Base-by-base conservation (phyloP, 1,139 yeast genomes). In the Saccharomyces hybrid region DNA sequence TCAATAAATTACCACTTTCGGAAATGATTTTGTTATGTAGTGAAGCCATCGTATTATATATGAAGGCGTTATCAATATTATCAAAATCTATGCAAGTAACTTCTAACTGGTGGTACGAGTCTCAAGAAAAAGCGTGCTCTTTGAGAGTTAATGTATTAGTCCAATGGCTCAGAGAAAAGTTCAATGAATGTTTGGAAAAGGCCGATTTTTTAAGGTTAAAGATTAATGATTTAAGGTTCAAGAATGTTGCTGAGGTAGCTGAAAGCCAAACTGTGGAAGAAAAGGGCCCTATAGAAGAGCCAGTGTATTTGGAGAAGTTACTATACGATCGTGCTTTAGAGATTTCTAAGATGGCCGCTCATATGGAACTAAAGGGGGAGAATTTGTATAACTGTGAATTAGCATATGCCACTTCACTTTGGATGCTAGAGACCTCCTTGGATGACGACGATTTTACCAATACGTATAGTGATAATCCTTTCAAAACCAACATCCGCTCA, bases 251-350 rank as follows among this genome's bases (percentile, higher is more conserved):
- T 4, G 28, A 28, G 6, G 34, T 27, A 13, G 47, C 32, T 26
- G 52, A 58, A 25, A 51, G 55, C 28, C 52, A 51, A 14, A 52
- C 55, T 25, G 27, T 32, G 14, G 50, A 42, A 16, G 53, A 49
- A 16, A 50, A 38, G 4, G 32, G 47, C 5, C 31, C 27, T 23
- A 28, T 50, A 11, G 56, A 57, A 16, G 66, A 61, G 23, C 63
- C 58, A 62, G 74, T 84, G 6, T 78, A 86, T 52, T 90, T 96
- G 2, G 97, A 91, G 69, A 86, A 86, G 67, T 76, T 93, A 59
- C 82, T 93, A 28, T 91, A 90, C 71, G 97, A 91, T 63, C 78
- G 98, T 48, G 97, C 98, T 1, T 77, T 91, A 64, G 98, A 93
- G 64, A 88, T 91, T 77, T 87, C 97, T 2, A 80, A 95, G 62